Conservation (phyloP, 2,329 filamentous ascomycete genomes). For the Fusarium luffae region DNA sequence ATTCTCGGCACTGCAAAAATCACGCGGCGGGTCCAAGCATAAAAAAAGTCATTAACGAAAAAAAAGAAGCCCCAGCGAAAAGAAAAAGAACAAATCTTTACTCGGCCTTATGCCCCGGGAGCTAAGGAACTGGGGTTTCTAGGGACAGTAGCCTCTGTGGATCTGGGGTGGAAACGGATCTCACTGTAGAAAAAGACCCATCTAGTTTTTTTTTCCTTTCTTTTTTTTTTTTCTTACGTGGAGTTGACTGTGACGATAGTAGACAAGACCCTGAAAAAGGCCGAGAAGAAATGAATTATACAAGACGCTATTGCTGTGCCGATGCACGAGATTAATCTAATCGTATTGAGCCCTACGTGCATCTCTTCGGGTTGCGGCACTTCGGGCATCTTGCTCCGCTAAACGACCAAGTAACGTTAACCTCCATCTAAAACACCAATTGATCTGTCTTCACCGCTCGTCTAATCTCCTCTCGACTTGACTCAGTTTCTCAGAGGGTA, state of each 20-base stretch:
- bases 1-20: not conserved
- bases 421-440: not conserved
- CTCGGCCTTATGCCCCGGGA: conserved; percentile 32
- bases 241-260: not conserved
- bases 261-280: conserved; percentile 21
- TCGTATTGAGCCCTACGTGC: conserved; percentile 15
- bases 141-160: conserved; percentile 13
- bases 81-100: conserved; percentile 20
- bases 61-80: conserved; percentile 24
- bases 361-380: not conserved
- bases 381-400: conserved; percentile 16
- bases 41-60: not conserved
- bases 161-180: conserved; percentile 36
- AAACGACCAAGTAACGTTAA: not conserved
- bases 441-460: conserved; percentile 21
- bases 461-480: conserved; percentile 3
- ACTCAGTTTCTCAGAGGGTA: not conserved
- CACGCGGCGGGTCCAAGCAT: conserved; percentile 10
- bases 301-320: conserved; percentile 8
- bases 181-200: not conserved
- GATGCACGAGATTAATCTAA: conserved; percentile 10
- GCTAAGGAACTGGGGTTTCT: conserved; percentile 22
- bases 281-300: not conserved
- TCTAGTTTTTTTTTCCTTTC: not conserved
- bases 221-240: not conserved